Conservation (phyloP, 306 rosid genomes). For the Inga leiocalycina region DNA sequence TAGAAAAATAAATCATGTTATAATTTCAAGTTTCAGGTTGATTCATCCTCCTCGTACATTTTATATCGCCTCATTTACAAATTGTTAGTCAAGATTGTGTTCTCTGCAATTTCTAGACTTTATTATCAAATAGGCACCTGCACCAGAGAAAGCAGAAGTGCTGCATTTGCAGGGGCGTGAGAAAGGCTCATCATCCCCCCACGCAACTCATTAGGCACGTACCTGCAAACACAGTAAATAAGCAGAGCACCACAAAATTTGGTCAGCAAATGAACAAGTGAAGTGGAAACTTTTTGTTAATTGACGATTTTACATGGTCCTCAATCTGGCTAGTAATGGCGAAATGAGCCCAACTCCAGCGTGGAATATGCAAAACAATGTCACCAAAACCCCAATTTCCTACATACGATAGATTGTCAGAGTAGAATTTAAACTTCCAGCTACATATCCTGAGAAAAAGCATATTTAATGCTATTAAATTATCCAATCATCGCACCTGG, state of each 20-base stretch:
- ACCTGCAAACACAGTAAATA: constrained; percentile 52
- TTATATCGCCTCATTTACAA: constrained; percentile 21
- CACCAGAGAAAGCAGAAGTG: constrained; percentile 69
- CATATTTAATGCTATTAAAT: constrained; percentile 17
- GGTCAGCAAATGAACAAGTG: constrained; percentile 11
- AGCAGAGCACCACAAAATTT: background rate
- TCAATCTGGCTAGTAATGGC: constrained; percentile 89
- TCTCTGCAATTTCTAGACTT: constrained; percentile 12
- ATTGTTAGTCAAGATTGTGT: background rate
- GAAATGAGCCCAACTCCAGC: constrained; percentile 67
- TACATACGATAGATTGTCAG: constrained; percentile 42
- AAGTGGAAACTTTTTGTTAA: background rate
- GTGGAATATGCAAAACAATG: constrained; percentile 77
- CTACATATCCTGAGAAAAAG: constrained; percentile 15
- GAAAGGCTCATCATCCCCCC: constrained; percentile 96
- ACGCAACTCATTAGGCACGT: constrained; percentile 89
- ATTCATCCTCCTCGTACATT: background rate
- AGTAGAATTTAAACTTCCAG: constrained; percentile 29
- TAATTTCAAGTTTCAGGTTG: background rate
- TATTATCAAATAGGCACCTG: constrained; percentile 53
- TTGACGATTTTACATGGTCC: constrained; percentile 67
- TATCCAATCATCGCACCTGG: constrained; percentile 54
- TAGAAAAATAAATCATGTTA: no score
- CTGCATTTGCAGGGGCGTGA: constrained; percentile 80
- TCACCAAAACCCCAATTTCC: constrained; percentile 81